A percentile compares a stretch with the other conserved stretches of the same genome.
Evolutionary conservation across 1,284 basidiomycete genomes (phyloP).

Genomic region (Baeospora myosura): DNA sequence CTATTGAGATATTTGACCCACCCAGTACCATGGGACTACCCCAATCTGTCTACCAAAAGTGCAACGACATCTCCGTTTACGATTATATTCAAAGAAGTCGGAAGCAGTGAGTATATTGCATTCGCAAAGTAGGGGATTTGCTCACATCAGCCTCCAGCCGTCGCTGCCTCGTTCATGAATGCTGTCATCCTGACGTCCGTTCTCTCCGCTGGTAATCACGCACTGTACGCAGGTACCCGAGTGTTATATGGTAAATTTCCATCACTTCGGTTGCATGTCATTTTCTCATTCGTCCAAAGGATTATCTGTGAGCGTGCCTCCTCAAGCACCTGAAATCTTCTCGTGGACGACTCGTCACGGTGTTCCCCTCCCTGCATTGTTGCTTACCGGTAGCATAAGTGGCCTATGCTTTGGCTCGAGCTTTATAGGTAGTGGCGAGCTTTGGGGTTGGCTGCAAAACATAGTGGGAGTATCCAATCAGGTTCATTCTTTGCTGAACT

Average conservation of each 20-base stretch:
- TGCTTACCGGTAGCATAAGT: slow-evolving; percentile 65
- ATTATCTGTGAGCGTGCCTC: slow-evolving; percentile 47
- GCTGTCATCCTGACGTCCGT: slow-evolving; percentile 73
- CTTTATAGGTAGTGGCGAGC: slow-evolving; percentile 61
- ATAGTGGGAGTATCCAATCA: slow-evolving; percentile 78
- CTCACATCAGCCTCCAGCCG: slow-evolving; percentile 31
- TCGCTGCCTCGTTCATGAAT: slow-evolving; percentile 74
- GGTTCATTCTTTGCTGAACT: slow-evolving; percentile 30
- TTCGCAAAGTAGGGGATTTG: not conserved
- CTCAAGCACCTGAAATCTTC: slow-evolving; percentile 60
- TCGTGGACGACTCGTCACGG: slow-evolving; percentile 53
- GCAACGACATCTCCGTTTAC: slow-evolving; percentile 75
- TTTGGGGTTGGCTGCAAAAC: slow-evolving; percentile 77
- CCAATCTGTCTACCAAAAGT: slow-evolving; percentile 59
- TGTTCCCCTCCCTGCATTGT: slow-evolving; percentile 56
- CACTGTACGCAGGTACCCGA: slow-evolving; percentile 70
- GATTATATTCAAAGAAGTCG: slow-evolving; percentile 61
- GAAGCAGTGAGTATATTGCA: slow-evolving; percentile 45
- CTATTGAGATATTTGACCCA: slow-evolving; percentile 2
- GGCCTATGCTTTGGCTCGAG: slow-evolving; percentile 65
- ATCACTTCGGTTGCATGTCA: not conserved
- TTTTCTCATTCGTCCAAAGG: slow-evolving; percentile 22
- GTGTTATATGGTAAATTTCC: slow-evolving; percentile 52
- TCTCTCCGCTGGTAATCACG: slow-evolving; percentile 74
- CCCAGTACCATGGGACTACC: slow-evolving; percentile 69